Percentiles rank a stretch among this genome's conserved stretches.
Conservation (phyloP, 2,329 filamentous ascomycete genomes). For the Ceratocystis huliohia region DNA sequence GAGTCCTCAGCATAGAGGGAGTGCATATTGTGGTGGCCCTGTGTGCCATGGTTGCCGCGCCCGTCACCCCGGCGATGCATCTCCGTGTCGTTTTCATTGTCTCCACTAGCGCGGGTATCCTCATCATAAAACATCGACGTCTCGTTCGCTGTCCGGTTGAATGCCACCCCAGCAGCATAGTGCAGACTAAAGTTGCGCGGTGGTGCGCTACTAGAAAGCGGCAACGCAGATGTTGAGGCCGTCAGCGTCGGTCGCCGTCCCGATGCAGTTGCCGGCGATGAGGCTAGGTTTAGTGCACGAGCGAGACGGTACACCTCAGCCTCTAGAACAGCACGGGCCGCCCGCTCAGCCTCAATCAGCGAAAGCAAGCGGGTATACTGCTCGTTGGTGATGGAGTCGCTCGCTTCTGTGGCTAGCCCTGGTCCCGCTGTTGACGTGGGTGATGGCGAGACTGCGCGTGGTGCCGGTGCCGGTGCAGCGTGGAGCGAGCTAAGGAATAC, state of each 20-base stretch:
- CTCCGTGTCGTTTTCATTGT: slow-evolving; percentile 21
- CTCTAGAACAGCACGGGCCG: slow-evolving; percentile 43
- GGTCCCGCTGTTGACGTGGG: slow-evolving; percentile 20
- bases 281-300: slow-evolving; percentile 33
- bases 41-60: neutral
- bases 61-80: neutral
- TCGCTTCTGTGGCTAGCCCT: too few species aligned
- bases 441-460: slow-evolving; percentile 14
- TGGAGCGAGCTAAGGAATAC: slow-evolving; percentile 35
- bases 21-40: slow-evolving; percentile 29
- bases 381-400: slow-evolving; percentile 30
- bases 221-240: slow-evolving; percentile 23
- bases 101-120: neutral
- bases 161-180: slow-evolving; percentile 7
- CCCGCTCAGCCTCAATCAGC: slow-evolving; percentile 45
- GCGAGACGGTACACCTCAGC: slow-evolving; percentile 42
- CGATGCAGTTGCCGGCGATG: slow-evolving; percentile 24
- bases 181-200: slow-evolving; percentile 24
- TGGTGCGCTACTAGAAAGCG: slow-evolving; percentile 33
- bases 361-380: slow-evolving; percentile 39
- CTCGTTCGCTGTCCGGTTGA: neutral
- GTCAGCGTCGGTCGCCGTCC: slow-evolving; percentile 28
- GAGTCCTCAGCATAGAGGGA: slow-evolving; percentile 21
- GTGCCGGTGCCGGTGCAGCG: slow-evolving; percentile 27
- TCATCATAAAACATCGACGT: slow-evolving; percentile 4